Evolutionary conservation across 805 yeast species (phyloP).

Genomic region (Nakazawaea wickerhamii): DNA sequence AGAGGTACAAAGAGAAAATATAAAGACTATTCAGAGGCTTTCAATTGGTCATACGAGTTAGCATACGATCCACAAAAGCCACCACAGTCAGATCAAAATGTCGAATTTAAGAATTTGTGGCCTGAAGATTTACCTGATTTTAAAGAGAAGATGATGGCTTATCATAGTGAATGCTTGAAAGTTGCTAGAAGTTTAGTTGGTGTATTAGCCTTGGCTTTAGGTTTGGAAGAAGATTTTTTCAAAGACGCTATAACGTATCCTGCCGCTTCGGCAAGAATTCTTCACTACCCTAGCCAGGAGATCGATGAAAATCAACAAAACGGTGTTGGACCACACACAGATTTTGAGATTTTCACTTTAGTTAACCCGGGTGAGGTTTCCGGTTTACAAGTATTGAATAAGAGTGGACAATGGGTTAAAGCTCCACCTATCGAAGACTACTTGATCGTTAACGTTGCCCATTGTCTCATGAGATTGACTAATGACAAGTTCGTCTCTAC

Average conservation of each 20-base stretch:
- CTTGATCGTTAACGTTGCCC: constrained; percentile 34
- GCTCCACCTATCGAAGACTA: constrained; percentile 29
- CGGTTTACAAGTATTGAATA: constrained; percentile 32
- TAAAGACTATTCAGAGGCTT: constrained; percentile 25
- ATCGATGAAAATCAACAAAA: constrained; percentile 21
- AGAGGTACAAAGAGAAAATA: constrained; percentile 15
- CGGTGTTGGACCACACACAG: constrained; percentile 31
- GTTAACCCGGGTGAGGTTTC: constrained; percentile 22
- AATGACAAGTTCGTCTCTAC: constrained; percentile 33
- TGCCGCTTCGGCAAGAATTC: constrained; percentile 23
- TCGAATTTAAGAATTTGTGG: constrained; percentile 19
- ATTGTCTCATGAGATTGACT: constrained; percentile 31
- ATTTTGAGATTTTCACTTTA: constrained; percentile 26
- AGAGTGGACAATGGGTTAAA: constrained; percentile 25
- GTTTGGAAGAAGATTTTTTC: constrained; percentile 20
- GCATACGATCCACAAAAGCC: constrained; percentile 18
- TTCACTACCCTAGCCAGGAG: constrained; percentile 26
- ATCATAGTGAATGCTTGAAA: constrained; percentile 6
- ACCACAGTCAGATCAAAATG: neutral
- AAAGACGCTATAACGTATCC: constrained; percentile 21
- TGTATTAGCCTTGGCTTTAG: constrained; percentile 22
- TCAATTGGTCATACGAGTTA: constrained; percentile 21
- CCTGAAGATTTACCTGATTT: constrained; percentile 21
- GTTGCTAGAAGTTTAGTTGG: constrained; percentile 17
- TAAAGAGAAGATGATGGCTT: constrained; percentile 3